Evolutionary conservation across 2,329 filamentous ascomycete genomes (phyloP).

Genomic region (Alternaria gansuensis): DNA sequence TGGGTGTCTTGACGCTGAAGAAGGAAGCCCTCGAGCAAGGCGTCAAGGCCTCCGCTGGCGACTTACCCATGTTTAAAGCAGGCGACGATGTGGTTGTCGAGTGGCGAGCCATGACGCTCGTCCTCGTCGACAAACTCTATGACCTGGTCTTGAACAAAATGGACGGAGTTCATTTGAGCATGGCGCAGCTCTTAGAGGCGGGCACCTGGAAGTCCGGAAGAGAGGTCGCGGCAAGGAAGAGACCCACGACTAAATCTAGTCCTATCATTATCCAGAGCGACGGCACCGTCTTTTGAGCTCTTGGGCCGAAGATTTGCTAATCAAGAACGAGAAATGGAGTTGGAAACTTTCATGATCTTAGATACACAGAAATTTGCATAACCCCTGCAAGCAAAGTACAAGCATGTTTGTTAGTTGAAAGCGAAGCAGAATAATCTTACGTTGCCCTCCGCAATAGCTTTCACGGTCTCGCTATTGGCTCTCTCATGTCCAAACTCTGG

Average conservation of each 20-base stretch:
- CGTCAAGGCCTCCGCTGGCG: conserved; percentile 70
- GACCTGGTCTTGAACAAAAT: conserved; percentile 73
- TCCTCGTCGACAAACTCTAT: conserved; percentile 74
- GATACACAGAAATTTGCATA: too few species aligned
- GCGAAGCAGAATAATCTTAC: too few species aligned
- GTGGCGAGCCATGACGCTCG: conserved; percentile 77
- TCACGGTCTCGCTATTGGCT: too few species aligned
- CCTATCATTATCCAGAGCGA: conserved; percentile 45
- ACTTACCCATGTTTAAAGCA: conserved; percentile 43
- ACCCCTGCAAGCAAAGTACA: too few species aligned
- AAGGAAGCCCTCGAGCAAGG: conserved; percentile 71
- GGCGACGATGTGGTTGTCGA: conserved; percentile 80
- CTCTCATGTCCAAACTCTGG: too few species aligned
- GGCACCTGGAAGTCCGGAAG: conserved; percentile 82
- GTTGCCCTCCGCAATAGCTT: too few species aligned
- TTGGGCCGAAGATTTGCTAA: too few species aligned
- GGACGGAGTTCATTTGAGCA: conserved; percentile 72
- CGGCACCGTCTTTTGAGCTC: conserved; percentile 39
- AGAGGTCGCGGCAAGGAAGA: conserved; percentile 35
- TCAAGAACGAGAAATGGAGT: too few species aligned
- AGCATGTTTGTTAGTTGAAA: too few species aligned
- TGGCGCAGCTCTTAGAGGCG: conserved; percentile 90
- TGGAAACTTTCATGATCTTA: too few species aligned
- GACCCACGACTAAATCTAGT: conserved; percentile 40
- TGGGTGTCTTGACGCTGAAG: conserved; percentile 80